These are phyloP conservation scores for Suillus variegatus DNA, from an alignment of 768 basidiomycete genomes.

Conservation along the genomic window DNA sequence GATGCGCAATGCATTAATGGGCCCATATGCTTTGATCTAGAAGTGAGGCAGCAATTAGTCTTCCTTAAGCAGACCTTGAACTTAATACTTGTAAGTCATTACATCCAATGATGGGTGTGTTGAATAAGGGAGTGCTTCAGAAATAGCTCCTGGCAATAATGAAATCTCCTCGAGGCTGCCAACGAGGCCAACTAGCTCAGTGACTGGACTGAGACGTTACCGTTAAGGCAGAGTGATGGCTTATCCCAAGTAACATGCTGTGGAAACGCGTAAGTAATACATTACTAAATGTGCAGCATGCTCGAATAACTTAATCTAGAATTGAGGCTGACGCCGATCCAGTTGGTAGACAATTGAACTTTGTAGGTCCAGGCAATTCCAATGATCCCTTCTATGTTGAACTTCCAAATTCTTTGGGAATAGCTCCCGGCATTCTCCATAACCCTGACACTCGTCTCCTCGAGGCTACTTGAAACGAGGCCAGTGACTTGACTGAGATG, in stretches of 20 bases:
- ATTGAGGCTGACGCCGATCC: no score
- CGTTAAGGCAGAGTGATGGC: constrained; percentile 52
- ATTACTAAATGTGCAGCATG: no score
- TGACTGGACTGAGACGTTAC: constrained; percentile 79
- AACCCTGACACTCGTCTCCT: constrained; percentile 55
- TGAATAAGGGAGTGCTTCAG: neutral
- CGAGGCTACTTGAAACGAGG: constrained; percentile 61
- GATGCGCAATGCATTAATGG: constrained; percentile 71
- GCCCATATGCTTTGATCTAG: constrained; percentile 68
- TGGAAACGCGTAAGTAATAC: no score
- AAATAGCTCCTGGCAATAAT: constrained; percentile 71
- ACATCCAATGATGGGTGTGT: neutral
- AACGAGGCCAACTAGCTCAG: constrained; percentile 53
- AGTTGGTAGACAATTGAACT: no score
- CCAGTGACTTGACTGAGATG: constrained; percentile 84
- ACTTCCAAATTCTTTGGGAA: constrained; percentile 13
- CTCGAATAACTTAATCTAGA: no score
- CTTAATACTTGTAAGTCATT: neutral
- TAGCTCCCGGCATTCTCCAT: constrained; percentile 84
- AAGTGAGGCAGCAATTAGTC: constrained; percentile 11
- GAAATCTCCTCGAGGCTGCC: constrained; percentile 59
- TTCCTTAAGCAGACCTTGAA: neutral
- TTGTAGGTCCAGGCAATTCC: no score
- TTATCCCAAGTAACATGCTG: no score
- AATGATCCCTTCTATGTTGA: no score